Percentiles rank a stretch among this genome's conserved stretches.
Conservation (phyloP, 2,329 filamentous ascomycete genomes). For the Colletotrichum trifolii region DNA sequence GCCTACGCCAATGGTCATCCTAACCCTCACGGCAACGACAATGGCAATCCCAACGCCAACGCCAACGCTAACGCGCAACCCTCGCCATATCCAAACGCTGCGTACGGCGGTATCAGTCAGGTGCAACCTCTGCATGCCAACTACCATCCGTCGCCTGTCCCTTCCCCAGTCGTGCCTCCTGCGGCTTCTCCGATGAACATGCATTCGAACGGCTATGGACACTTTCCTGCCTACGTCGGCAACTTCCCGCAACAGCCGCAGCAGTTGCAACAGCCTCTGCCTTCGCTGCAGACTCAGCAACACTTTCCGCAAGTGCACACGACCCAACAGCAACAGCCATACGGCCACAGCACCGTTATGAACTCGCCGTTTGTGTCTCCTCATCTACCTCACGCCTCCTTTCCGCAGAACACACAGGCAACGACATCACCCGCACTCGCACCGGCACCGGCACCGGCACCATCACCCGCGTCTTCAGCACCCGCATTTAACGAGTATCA, state of each 20-base stretch:
- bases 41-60: slow-evolving; percentile 38
- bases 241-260: slow-evolving; percentile 41
- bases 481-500: slow-evolving; percentile 25
- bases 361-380: slow-evolving; percentile 28
- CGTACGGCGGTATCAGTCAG: slow-evolving; percentile 38
- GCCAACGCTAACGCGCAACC: slow-evolving; percentile 36
- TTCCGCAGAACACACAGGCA: slow-evolving; percentile 19
- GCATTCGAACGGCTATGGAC: slow-evolving; percentile 33
- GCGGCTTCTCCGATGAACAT: slow-evolving; percentile 40
- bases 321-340: slow-evolving; percentile 24
- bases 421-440: slow-evolving; percentile 27
- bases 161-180: slow-evolving; percentile 41
- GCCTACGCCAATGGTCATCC: slow-evolving; percentile 17
- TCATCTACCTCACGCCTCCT: slow-evolving; percentile 27
- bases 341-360: slow-evolving; percentile 24
- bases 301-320: slow-evolving; percentile 30
- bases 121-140: slow-evolving; percentile 43
- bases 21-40: slow-evolving; percentile 1
- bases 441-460: slow-evolving; percentile 15
- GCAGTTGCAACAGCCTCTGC: slow-evolving; percentile 42
- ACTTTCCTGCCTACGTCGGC: slow-evolving; percentile 38
- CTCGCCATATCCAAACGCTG: slow-evolving; percentile 30
- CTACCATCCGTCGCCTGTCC: slow-evolving; percentile 42
- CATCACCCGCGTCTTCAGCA: slow-evolving; percentile 1
- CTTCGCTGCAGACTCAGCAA: slow-evolving; percentile 42